phyloP scores from a whole-genome alignment of 352 stramenopile species.

The Pythium guiyangense region DNA sequence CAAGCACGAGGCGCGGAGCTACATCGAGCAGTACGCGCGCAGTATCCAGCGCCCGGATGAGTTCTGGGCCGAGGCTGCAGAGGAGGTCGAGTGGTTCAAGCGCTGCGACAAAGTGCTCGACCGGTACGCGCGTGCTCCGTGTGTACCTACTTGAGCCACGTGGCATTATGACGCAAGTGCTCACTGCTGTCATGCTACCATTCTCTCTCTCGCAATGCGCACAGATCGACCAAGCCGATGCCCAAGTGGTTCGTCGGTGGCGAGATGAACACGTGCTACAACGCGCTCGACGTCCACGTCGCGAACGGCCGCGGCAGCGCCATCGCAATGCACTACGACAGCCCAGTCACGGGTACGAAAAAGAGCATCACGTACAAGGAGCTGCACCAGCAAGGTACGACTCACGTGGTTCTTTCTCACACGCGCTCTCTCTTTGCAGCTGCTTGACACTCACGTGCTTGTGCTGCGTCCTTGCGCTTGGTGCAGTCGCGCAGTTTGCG shows the following conservation, averaged over 20 bases:
- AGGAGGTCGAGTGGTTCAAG: constrained; percentile 31
- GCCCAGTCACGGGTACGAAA: constrained; percentile 51
- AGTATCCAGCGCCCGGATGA: constrained; percentile 21
- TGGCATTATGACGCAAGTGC: background rate
- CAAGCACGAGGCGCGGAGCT: constrained; percentile 21
- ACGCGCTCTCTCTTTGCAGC: background rate
- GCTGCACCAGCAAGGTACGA: constrained; percentile 30
- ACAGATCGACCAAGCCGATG: constrained; percentile 27
- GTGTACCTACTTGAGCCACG: too few species aligned
- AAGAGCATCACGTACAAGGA: constrained; percentile 45
- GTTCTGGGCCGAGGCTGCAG: constrained; percentile 28
- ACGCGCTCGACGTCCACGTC: constrained; percentile 56
- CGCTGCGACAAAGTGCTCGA: constrained; percentile 25
- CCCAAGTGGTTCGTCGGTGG: constrained; percentile 47
- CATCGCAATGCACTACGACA: constrained; percentile 55
- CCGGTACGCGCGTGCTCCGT: too few species aligned
- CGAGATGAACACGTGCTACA: constrained; percentile 72
- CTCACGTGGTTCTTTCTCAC: too few species aligned
- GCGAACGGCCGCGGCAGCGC: constrained; percentile 44
- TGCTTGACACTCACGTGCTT: background rate
- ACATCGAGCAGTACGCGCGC: constrained; percentile 25
- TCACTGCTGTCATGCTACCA: background rate
- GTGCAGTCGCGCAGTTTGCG: constrained; percentile 48
- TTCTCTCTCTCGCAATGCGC: background rate
- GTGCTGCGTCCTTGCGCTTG: too few species aligned